These are phyloP conservation scores for Dryas octopetala DNA, from an alignment of 306 rosid genomes.

Conservation along the genomic window DNA sequence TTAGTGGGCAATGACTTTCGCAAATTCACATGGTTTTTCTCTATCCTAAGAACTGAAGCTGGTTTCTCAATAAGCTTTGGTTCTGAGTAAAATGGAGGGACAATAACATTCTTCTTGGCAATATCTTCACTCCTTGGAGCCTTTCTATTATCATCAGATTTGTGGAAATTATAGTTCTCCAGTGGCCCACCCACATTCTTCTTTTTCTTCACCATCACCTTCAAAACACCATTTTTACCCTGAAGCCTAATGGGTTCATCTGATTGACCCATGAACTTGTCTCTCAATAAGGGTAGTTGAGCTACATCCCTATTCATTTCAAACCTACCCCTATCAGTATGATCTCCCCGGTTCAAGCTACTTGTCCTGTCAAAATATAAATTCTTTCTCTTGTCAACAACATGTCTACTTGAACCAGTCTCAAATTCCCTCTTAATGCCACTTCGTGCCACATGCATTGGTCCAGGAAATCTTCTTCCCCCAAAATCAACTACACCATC, in stretches of 20 bases:
- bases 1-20: constrained; percentile 54
- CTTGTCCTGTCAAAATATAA: constrained; percentile 39
- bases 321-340: constrained; percentile 36
- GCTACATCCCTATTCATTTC: constrained; percentile 50
- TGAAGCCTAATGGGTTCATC: constrained; percentile 85
- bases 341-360: constrained; percentile 42
- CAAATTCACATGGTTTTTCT: constrained; percentile 41
- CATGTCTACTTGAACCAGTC: constrained; percentile 52
- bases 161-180: constrained; percentile 43
- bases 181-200: constrained; percentile 43
- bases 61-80: constrained; percentile 47
- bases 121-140: constrained; percentile 48
- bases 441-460: constrained; percentile 51
- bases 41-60: constrained; percentile 42
- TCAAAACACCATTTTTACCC: constrained; percentile 94
- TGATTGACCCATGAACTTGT: constrained; percentile 50
- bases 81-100: constrained; percentile 43
- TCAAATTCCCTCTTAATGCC: constrained; percentile 59
- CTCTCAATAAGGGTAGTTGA: constrained; percentile 46
- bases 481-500: constrained; percentile 45
- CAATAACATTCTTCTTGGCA: constrained; percentile 43
- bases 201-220: constrained; percentile 82
- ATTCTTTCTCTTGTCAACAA: constrained; percentile 50
- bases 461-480: constrained; percentile 49
- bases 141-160: constrained; percentile 51